These are phyloP conservation scores for Candida taoyuanica DNA, from an alignment of 805 yeast genomes.

Conservation along the genomic window DNA sequence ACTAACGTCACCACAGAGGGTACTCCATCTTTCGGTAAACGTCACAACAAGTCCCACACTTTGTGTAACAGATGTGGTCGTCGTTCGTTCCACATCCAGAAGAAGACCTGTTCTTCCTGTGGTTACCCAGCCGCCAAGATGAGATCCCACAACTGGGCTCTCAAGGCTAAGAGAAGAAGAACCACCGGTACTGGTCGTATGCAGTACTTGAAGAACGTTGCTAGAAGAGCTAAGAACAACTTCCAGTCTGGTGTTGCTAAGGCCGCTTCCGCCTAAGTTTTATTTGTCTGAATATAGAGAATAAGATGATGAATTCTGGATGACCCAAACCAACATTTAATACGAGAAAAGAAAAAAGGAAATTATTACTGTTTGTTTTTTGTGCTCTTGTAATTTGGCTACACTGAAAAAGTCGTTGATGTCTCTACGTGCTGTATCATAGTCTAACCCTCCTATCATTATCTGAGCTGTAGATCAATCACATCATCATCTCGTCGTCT, in stretches of 20 bases:
- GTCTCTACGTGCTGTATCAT: too few relatives aligned
- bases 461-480: too few relatives aligned
- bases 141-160: slow-evolving; percentile 99
- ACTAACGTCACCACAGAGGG: slow-evolving; percentile 66
- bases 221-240: slow-evolving; percentile 98
- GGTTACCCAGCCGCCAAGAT: slow-evolving; percentile 99
- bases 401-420: too few relatives aligned
- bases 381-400: too few relatives aligned
- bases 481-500: slow-evolving; percentile 3
- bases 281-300: slow-evolving; percentile 13
- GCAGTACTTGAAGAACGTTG: slow-evolving; percentile 94
- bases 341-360: too few relatives aligned
- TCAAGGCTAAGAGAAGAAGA: slow-evolving; percentile 98
- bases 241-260: slow-evolving; percentile 86
- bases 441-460: too few relatives aligned
- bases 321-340: slow-evolving; percentile 9
- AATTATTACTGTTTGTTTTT: background rate
- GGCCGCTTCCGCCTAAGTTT: slow-evolving; percentile 58
- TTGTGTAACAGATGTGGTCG: slow-evolving; percentile 98
- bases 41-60: slow-evolving; percentile 99
- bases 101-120: slow-evolving; percentile 98
- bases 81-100: slow-evolving; percentile 98
- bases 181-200: slow-evolving; percentile 99
- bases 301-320: slow-evolving; percentile 16
- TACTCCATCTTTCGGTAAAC: slow-evolving; percentile 99